Evolutionary conservation across 2,329 filamentous ascomycete species (phyloP).

Genomic region (Botryotinia globosa): DNA sequence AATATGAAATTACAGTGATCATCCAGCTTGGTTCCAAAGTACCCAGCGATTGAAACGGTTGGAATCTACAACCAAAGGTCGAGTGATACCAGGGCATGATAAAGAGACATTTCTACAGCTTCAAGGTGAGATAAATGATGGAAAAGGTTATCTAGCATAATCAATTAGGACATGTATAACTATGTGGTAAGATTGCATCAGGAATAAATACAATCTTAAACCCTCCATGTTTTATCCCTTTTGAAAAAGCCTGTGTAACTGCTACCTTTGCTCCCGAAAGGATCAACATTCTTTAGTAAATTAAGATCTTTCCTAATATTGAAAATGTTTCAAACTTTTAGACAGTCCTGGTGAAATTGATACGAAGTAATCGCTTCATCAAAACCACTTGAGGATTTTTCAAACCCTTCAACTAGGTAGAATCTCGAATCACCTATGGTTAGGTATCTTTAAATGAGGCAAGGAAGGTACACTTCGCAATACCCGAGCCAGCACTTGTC

Average conservation of each 20-base stretch:
- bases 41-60: conserved; percentile 37
- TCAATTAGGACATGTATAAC: background rate
- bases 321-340: background rate
- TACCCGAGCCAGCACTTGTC: background rate
- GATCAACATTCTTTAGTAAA: background rate
- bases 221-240: background rate
- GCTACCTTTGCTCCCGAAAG: background rate
- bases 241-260: background rate
- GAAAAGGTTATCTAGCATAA: conserved; percentile 15
- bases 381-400: background rate
- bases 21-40: conserved; percentile 39
- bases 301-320: background rate
- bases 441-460: background rate
- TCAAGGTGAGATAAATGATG: conserved; percentile 32
- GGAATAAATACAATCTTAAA: background rate
- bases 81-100: conserved; percentile 34
- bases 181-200: background rate
- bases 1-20: conserved; percentile 30
- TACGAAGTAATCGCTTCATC: background rate
- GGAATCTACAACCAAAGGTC: conserved; percentile 33
- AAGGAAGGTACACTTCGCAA: background rate
- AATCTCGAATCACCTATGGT: background rate
- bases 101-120: conserved; percentile 34
- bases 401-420: background rate
- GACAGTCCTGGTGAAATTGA: background rate